Base-by-base conservation (phyloP, 2,329 filamentous ascomycete genomes). In the Phaeoacremonium minimum region DNA sequence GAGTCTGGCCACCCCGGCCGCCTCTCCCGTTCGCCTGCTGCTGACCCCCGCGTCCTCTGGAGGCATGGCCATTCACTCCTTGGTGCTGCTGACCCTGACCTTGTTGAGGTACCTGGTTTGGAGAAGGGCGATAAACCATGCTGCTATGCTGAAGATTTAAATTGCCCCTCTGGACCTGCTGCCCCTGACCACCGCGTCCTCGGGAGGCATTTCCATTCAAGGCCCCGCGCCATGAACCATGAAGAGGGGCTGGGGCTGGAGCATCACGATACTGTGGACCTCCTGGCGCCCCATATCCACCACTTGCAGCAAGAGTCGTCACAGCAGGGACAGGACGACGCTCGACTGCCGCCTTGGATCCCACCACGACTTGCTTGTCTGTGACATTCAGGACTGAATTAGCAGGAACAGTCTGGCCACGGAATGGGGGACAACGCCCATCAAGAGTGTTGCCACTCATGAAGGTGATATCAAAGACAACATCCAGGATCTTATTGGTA, bases 371-470 rank as follows among this genome's bases (percentile, higher is more conserved):
- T 64, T 98, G 93, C 49, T 77, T 83, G 53, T 90, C 73, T 2
- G 83, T 83, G 38, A 95, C 69, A 63, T 98, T 98, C 20, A 98
- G 74, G 3, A 97, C 89, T 1, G 87, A 85, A n/a, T 85, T 85
- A 6, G 84, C 78, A 3, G 88, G 80, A 4, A 98, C 89, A 0
- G 93, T 96, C 57, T 93, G 90, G 35, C 93, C 93, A 22, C 91
- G 81, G 79, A 98, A 98, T 26, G 87, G 82, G 17, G 89, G 88
- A 56, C 91, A 95, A 41, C 93, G 83, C 38, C 90, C 89, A 41
- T 87, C 86, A 13, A 98, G 74, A 1, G 87, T 93, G 2, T 90
- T 96, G 44, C 93, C 93, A 54, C 89, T 95, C 90, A 98, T 97
- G 62, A 98, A 98, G 1, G 88, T 85, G 11, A 80, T 78, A 57